Percentiles rank a stretch among this genome's conserved stretches.
Evolutionary conservation across 257 asterid genomes (phyloP).

Genomic region (Lavandula angustifolia): DNA sequence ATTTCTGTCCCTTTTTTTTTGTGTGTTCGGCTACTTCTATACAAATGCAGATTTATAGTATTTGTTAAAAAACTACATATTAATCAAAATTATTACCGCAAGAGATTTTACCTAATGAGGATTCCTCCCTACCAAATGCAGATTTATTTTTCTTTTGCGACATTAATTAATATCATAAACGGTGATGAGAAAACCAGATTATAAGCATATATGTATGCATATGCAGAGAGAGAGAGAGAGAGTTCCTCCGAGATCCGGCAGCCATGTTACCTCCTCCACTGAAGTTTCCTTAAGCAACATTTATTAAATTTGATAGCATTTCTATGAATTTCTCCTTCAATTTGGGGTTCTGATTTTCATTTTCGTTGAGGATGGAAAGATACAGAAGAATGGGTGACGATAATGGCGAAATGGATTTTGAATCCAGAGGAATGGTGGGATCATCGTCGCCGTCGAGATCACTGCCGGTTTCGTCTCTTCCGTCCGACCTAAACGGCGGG

Average conservation of each 20-base stretch:
- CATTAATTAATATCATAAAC: no score
- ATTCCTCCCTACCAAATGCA: no score
- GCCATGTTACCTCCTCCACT: slow-evolving; percentile 27
- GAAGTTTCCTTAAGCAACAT: slow-evolving; percentile 18
- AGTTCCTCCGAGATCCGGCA: slow-evolving; percentile 39
- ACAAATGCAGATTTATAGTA: no score
- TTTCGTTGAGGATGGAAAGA: slow-evolving; percentile 34
- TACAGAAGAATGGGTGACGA: slow-evolving; percentile 34
- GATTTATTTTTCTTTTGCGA: no score
- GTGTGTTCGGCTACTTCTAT: no score
- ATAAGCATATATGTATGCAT: no score
- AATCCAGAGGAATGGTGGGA: slow-evolving; percentile 31
- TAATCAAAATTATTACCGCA: no score
- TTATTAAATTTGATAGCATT: background rate
- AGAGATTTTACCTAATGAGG: no score
- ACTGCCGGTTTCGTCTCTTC: slow-evolving; percentile 35
- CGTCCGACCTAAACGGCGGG: slow-evolving; percentile 38
- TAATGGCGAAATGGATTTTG: slow-evolving; percentile 33
- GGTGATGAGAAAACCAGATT: no score
- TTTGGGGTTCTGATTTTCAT: slow-evolving; percentile 8
- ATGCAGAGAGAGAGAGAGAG: slow-evolving; percentile 13
- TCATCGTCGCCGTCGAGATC: slow-evolving; percentile 46
- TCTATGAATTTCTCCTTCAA: slow-evolving; percentile 23
- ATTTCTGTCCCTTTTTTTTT: no score
- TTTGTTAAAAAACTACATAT: no score